Conservation (phyloP, 176 grass and related monocot species). For the Paspalum vaginatum region DNA sequence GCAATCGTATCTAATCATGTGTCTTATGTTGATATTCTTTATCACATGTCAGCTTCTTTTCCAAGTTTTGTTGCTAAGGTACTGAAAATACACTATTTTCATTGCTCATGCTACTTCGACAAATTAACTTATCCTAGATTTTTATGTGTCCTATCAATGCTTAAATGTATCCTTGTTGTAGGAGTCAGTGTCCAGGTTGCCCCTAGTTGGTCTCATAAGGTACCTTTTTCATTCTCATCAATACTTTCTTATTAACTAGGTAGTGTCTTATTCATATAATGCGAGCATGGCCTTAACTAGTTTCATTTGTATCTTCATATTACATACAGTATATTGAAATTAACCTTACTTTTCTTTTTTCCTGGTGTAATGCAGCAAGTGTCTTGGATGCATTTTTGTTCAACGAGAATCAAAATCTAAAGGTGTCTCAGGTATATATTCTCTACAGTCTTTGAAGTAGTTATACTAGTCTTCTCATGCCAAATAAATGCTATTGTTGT, state of each 20-base stretch:
- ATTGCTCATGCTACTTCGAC: background rate
- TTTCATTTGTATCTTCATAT: conserved; percentile 24
- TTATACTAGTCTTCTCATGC: background rate
- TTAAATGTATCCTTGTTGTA: conserved; percentile 46
- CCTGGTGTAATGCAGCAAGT: conserved; percentile 64
- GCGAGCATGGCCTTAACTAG: background rate
- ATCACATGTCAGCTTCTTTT: conserved; percentile 91
- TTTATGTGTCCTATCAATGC: conserved; percentile 11
- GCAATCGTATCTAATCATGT: conserved; percentile 86
- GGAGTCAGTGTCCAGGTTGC: conserved; percentile 82
- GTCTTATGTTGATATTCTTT: conserved; percentile 95
- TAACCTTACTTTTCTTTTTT: conserved; percentile 1
- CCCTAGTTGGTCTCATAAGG: conserved; percentile 92
- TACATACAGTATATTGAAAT: conserved; percentile 13
- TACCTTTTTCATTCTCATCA: conserved; percentile 36
- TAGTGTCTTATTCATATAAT: conserved; percentile 9
- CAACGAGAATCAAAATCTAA: conserved; percentile 91
- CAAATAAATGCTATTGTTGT: background rate
- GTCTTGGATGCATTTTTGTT: conserved; percentile 90
- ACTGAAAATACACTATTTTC: background rate
- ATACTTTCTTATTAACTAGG: conserved; percentile 3
- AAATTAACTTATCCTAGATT: conserved; percentile 14
- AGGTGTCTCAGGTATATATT: conserved; percentile 83
- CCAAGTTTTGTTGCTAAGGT: conserved; percentile 99
- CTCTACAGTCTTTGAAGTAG: background rate